Conservation (phyloP, 1,139 yeast genomes). For the Blastobotrys capitulatus region DNA sequence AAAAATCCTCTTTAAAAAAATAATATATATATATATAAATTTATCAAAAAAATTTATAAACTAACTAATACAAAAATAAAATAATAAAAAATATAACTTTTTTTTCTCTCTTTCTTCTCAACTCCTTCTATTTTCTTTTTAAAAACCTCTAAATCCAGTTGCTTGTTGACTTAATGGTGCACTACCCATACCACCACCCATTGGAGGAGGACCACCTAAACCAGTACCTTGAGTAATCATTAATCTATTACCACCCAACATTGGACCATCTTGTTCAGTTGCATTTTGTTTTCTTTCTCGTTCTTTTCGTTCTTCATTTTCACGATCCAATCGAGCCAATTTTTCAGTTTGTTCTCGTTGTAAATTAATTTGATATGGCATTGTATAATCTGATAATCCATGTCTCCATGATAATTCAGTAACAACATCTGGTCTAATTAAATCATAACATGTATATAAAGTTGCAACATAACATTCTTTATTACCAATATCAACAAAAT, state of each 20-base stretch:
- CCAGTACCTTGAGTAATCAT: conserved; percentile 33
- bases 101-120: background rate
- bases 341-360: conserved; percentile 67
- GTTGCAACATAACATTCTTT: conserved; percentile 93
- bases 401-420: conserved; percentile 90
- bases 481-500: conserved; percentile 96
- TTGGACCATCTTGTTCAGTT: conserved; percentile 38
- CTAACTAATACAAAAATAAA: background rate
- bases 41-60: too few species aligned
- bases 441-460: conserved; percentile 78
- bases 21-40: too few species aligned
- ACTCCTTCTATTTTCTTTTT: background rate
- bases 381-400: conserved; percentile 70
- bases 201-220: conserved; percentile 31
- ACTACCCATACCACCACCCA: conserved; percentile 24
- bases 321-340: conserved; percentile 60
- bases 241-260: conserved; percentile 30
- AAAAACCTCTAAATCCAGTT: conserved; percentile 11
- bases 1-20: too few species aligned
- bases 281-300: conserved; percentile 54
- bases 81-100: background rate
- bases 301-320: conserved; percentile 63
- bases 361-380: conserved; percentile 85
- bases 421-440: conserved; percentile 76
- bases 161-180: conserved; percentile 13